Conservation (phyloP, 2,329 filamentous ascomycete genomes). For the Fusarium newnesense region DNA sequence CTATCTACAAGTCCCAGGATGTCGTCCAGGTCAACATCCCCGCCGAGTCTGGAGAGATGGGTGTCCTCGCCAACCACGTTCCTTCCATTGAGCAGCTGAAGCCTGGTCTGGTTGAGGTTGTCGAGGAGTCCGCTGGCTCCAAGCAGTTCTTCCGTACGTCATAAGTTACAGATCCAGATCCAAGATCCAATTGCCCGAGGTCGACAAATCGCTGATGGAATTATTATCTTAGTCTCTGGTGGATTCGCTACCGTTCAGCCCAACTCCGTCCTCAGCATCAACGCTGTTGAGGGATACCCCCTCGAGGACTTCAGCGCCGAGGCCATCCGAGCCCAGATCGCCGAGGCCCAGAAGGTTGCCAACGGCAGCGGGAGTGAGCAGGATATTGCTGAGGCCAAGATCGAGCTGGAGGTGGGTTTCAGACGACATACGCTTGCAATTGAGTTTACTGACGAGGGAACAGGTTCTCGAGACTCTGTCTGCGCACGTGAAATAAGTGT, state of each 20-base stretch:
- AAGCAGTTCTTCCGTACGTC: conserved; percentile 99
- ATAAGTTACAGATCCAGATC: neutral
- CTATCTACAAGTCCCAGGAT: conserved; percentile 75
- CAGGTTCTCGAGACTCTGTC: conserved; percentile 87
- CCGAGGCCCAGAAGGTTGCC: conserved; percentile 95
- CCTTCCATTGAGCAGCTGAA: conserved; percentile 99
- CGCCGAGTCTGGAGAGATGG: conserved; percentile 98
- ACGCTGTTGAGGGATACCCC: conserved; percentile 94
- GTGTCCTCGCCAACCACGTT: conserved; percentile 98
- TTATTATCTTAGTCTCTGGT: conserved; percentile 78
- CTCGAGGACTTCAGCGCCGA: conserved; percentile 97
- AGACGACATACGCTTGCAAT: neutral
- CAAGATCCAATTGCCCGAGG: neutral
- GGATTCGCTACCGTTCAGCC: conserved; percentile 98
- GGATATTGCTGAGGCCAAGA: conserved; percentile 98
- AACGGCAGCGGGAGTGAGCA: conserved; percentile 91
- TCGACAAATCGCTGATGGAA: conserved; percentile 33
- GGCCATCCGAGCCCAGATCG: conserved; percentile 86
- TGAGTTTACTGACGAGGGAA: conserved; percentile 50
- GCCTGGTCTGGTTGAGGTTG: conserved; percentile 92
- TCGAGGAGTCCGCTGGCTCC: conserved; percentile 87
- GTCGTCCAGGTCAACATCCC: conserved; percentile 98
- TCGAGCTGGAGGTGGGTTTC: conserved; percentile 87
- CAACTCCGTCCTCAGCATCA: conserved; percentile 95
- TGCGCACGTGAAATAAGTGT: conserved; percentile 81